A percentile compares a stretch with the other conserved stretches of the same genome.
Conservation (phyloP, 1,284 basidiomycete genomes). For the Leccinum fuscescens region DNA sequence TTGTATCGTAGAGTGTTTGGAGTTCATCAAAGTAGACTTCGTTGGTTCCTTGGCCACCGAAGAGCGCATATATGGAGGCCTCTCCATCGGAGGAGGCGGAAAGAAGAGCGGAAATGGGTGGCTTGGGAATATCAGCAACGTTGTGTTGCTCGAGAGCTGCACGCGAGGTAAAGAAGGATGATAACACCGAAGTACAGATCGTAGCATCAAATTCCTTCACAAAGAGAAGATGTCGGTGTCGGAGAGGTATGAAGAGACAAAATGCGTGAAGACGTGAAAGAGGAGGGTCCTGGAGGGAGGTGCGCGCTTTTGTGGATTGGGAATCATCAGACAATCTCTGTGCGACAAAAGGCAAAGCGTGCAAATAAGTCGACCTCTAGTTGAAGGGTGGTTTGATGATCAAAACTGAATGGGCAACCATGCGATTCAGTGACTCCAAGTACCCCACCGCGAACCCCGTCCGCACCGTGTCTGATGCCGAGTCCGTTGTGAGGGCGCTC, state of each 20-base stretch:
- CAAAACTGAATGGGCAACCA: too few relatives aligned
- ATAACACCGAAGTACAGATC: constrained; percentile 73
- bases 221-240: constrained; percentile 74
- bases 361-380: constrained; percentile 76
- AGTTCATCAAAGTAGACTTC: too few relatives aligned
- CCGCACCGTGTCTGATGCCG: background rate
- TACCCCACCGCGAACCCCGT: constrained; percentile 1
- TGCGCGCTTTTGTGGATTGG: constrained; percentile 55
- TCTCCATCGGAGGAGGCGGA: constrained; percentile 66
- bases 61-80: too few relatives aligned
- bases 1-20: too few relatives aligned
- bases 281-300: constrained; percentile 52
- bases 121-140: constrained; percentile 58
- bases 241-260: constrained; percentile 76
- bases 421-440: background rate
- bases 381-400: constrained; percentile 52
- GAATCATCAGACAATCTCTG: constrained; percentile 56
- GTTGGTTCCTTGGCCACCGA: too few relatives aligned
- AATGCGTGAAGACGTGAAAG: constrained; percentile 64
- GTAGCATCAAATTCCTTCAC: constrained; percentile 67
- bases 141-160: constrained; percentile 66
- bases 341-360: constrained; percentile 72
- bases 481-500: background rate
- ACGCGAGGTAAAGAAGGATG: constrained; percentile 80
- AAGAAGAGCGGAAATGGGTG: constrained; percentile 75